phyloP scores from a whole-genome alignment of 352 stramenopile species.

The Globisporangium uncinulatum region DNA sequence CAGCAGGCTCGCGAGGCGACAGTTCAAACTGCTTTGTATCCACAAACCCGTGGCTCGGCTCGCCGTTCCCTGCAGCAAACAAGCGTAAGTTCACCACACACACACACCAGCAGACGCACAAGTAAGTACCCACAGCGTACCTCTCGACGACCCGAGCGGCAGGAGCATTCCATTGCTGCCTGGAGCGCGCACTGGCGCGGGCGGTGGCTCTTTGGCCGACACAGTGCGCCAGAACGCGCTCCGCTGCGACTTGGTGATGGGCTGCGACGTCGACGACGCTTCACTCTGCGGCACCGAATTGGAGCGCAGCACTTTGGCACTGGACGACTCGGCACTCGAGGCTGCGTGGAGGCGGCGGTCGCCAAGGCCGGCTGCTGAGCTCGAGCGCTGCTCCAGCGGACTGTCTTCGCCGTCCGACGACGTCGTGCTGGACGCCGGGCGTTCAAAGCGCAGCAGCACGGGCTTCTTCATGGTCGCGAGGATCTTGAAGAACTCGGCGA shows the following conservation, averaged over 20 bases:
- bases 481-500: conserved; percentile 89
- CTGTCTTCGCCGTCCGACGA: conserved; percentile 43
- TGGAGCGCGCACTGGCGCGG: neutral
- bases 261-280: conserved; percentile 7
- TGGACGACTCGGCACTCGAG: conserved; percentile 5
- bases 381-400: conserved; percentile 39
- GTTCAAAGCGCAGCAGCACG: conserved; percentile 79
- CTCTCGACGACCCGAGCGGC: neutral
- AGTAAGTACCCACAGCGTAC: neutral
- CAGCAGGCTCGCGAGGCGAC: conserved; percentile 19
- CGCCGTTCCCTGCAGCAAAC: neutral
- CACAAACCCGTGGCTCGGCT: neutral
- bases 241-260: conserved; percentile 17
- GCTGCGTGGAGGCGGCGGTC: conserved; percentile 24
- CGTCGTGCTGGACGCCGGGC: conserved; percentile 35
- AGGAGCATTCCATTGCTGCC: neutral
- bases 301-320: conserved; percentile 37
- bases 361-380: conserved; percentile 24
- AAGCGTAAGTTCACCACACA: too few relatives aligned
- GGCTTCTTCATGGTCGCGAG: conserved; percentile 88
- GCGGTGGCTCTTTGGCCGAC: conserved; percentile 29
- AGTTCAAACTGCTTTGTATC: conserved; percentile 26
- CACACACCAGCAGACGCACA: too few relatives aligned
- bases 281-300: conserved; percentile 59
- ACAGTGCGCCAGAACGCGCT: conserved; percentile 60